Evolutionary conservation across 352 stramenopile genomes (phyloP).

Genomic region (Pythium sp.): DNA sequence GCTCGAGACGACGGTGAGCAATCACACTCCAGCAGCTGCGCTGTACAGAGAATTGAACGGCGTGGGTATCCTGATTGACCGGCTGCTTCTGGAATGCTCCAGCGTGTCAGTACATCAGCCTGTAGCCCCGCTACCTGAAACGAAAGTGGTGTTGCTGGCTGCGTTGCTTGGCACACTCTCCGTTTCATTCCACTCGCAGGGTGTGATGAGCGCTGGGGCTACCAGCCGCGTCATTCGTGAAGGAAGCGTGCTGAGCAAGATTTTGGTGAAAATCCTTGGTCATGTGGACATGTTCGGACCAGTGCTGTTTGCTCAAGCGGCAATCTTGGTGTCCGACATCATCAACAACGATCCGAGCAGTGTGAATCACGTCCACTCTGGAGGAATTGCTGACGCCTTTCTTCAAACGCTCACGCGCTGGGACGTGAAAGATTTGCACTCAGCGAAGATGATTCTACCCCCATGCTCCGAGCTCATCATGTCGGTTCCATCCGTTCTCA

Average conservation of each 20-base stretch:
- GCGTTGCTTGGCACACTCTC: conserved; percentile 76
- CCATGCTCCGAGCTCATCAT: conserved; percentile 93
- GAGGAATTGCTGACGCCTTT: conserved; percentile 91
- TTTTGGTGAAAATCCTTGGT: conserved; percentile 88
- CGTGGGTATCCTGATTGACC: conserved; percentile 81
- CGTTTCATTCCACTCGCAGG: conserved; percentile 84
- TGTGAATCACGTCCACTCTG: conserved; percentile 93
- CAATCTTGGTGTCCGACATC: conserved; percentile 94
- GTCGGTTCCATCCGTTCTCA: conserved; percentile 92
- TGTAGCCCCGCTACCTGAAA: conserved; percentile 28
- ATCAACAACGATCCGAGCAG: conserved; percentile 96
- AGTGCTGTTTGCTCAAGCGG: conserved; percentile 89
- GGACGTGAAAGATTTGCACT: conserved; percentile 58
- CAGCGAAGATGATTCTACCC: conserved; percentile 54
- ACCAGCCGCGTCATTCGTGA: conserved; percentile 87
- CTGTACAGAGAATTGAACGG: conserved; percentile 85
- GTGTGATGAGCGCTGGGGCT: conserved; percentile 83
- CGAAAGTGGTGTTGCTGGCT: conserved; percentile 64
- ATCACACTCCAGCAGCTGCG: conserved; percentile 55
- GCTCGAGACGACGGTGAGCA: conserved; percentile 80
- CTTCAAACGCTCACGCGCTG: conserved; percentile 89
- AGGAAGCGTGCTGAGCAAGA: conserved; percentile 81
- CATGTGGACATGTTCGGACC: conserved; percentile 92
- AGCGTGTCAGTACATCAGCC: conserved; percentile 22
- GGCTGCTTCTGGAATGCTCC: conserved; percentile 54